A percentile compares a stretch with the other conserved stretches of the same genome.
These are phyloP conservation scores for Syzygium malaccense DNA, from an alignment of 441 rosid genomes.

Conservation along the genomic window DNA sequence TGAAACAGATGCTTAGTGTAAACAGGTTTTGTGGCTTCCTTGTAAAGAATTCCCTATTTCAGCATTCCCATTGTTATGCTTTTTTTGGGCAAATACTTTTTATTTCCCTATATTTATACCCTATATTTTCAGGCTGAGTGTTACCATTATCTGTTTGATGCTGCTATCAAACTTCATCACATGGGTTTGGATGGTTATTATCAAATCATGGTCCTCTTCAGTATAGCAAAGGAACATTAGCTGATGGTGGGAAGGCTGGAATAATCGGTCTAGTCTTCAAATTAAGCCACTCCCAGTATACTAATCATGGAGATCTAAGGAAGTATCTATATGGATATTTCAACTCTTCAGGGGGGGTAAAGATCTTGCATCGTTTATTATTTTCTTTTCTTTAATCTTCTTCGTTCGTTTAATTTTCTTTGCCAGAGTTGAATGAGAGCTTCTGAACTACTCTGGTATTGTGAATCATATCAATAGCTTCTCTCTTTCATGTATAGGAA, in stretches of 20 bases:
- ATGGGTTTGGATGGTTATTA: constrained; percentile 69
- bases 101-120: background rate
- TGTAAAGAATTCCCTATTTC: background rate
- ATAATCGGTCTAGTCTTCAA: constrained; percentile 30
- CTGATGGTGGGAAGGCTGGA: constrained; percentile 31
- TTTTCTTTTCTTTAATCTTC: background rate
- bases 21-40: background rate
- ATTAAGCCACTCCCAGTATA: constrained; percentile 36
- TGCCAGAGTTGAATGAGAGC: background rate
- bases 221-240: constrained; percentile 21
- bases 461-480: background rate
- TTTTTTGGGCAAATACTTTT: background rate
- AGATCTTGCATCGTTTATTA: background rate
- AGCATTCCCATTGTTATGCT: background rate
- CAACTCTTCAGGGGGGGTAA: constrained; percentile 72
- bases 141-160: constrained; percentile 88
- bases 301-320: constrained; percentile 72
- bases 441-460: background rate
- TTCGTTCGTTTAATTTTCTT: background rate
- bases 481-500: constrained; percentile 35
- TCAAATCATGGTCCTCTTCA: constrained; percentile 65
- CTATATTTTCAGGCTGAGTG: constrained; percentile 65
- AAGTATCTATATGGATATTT: constrained; percentile 76
- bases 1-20: background rate
- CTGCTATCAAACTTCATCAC: constrained; percentile 92